Evolutionary conservation across 257 asterid species (phyloP).

Genomic region (Capsicum rhomboideum): DNA sequence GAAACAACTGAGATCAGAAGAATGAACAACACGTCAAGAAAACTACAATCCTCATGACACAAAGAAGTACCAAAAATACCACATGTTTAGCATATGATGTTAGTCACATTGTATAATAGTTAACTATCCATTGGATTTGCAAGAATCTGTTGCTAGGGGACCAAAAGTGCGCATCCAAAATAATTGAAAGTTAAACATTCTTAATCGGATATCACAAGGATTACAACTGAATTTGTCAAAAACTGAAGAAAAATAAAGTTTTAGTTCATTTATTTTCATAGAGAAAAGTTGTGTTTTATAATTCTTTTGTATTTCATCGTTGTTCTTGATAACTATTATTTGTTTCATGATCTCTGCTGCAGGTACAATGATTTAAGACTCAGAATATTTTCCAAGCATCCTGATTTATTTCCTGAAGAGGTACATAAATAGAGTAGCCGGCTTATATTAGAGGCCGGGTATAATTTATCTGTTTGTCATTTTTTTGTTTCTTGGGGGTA

Average conservation of each 20-base stretch:
- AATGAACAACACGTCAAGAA: neutral
- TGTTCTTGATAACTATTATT: slow-evolving; percentile 10
- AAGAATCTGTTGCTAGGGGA: neutral
- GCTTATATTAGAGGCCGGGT: neutral
- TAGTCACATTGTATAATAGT: neutral
- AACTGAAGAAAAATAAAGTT: neutral
- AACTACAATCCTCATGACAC: neutral
- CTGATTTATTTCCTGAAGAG: slow-evolving; percentile 83
- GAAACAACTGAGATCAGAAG: neutral
- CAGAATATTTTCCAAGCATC: slow-evolving; percentile 72
- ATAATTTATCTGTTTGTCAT: neutral
- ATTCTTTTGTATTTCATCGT: neutral
- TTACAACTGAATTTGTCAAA: neutral
- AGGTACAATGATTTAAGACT: slow-evolving; percentile 71
- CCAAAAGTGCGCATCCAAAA: neutral
- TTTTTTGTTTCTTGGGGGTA: neutral
- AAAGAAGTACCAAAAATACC: neutral
- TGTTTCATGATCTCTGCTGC: slow-evolving; percentile 23
- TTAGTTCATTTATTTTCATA: neutral
- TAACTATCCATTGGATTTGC: neutral
- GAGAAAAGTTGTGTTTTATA: neutral
- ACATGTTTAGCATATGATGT: neutral
- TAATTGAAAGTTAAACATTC: neutral
- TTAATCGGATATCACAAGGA: neutral
- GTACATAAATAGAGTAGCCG: slow-evolving; percentile 21